Conservation (phyloP, 1,139 yeast genomes). For the Debaryomyces udenii region DNA sequence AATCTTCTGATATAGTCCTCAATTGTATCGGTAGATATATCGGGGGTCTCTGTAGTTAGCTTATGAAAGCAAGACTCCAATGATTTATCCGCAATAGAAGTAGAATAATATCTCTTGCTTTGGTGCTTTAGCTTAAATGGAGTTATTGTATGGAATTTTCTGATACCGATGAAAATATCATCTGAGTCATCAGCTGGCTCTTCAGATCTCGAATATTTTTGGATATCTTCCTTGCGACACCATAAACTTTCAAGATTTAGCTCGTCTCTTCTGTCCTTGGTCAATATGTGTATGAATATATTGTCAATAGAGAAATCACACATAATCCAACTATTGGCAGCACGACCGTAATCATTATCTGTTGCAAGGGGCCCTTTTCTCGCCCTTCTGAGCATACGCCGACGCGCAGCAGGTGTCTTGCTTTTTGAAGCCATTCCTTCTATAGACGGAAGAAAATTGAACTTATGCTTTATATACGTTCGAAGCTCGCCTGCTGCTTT, state of each 20-base stretch:
- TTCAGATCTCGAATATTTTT: slow-evolving; percentile 12
- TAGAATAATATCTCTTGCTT: background rate
- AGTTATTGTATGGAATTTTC: slow-evolving; percentile 44
- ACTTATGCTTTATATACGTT: slow-evolving; percentile 37
- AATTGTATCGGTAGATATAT: slow-evolving; percentile 15
- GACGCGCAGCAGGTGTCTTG: slow-evolving; percentile 57
- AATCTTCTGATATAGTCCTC: slow-evolving; percentile 18
- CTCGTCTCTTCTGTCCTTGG: slow-evolving; percentile 65
- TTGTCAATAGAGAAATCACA: slow-evolving; percentile 67
- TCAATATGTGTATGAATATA: slow-evolving; percentile 70
- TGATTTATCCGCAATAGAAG: background rate
- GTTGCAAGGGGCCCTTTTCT: slow-evolving; percentile 57
- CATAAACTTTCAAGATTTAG: slow-evolving; percentile 73
- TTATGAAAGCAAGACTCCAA: slow-evolving; percentile 2
- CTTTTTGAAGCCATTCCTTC: slow-evolving; percentile 76
- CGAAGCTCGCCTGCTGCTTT: slow-evolving; percentile 67
- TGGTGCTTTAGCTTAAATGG: slow-evolving; percentile 16
- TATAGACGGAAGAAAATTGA: slow-evolving; percentile 47
- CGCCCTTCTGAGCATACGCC: slow-evolving; percentile 63
- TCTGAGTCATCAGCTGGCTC: slow-evolving; percentile 27
- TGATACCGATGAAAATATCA: slow-evolving; percentile 52
- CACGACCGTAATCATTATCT: slow-evolving; percentile 57
- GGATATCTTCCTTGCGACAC: slow-evolving; percentile 51
- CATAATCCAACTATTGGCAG: slow-evolving; percentile 79
- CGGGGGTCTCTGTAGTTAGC: slow-evolving; percentile 10